phyloP scores from a whole-genome alignment of 2,329 filamentous ascomycete genomes.

The Colletotrichum australisinense region DNA sequence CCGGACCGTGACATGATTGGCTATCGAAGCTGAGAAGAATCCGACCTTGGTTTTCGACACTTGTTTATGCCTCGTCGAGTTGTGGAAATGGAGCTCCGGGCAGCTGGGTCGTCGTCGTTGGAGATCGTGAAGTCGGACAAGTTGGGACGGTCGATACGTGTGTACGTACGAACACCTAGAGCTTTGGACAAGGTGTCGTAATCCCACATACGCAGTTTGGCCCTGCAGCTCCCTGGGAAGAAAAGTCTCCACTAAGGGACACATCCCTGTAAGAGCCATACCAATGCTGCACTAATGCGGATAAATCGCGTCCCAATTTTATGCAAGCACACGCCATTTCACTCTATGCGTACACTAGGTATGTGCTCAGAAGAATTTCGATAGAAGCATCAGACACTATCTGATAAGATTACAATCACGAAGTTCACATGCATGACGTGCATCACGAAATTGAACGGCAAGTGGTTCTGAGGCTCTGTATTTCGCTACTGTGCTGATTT shows the following conservation, averaged over 20 bases:
- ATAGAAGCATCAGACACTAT: neutral
- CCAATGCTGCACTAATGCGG: constrained; percentile 6
- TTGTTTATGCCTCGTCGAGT: neutral
- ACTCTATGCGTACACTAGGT: too few species aligned
- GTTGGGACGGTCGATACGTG: neutral
- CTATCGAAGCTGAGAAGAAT: constrained; percentile 1
- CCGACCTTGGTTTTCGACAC: neutral
- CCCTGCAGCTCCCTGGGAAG: constrained; percentile 12
- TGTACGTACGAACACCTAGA: constrained; percentile 9
- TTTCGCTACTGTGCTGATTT: constrained; percentile 37
- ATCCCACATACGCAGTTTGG: constrained; percentile 35
- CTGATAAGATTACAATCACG: neutral
- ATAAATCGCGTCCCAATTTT: neutral
- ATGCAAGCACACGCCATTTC: constrained; percentile 1
- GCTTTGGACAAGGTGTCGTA: constrained; percentile 47
- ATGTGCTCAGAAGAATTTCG: neutral
- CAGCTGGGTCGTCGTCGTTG: neutral
- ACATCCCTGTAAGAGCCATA: neutral
- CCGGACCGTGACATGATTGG: constrained; percentile 72
- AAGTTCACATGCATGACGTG: neutral
- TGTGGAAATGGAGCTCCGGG: neutral
- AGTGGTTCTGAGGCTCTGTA: constrained; percentile 33
- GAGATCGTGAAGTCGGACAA: neutral
- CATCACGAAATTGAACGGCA: neutral
- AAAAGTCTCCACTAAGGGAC: neutral